phyloP scores from a whole-genome alignment of 768 basidiomycete species.

The Termitomyces titanicus region DNA sequence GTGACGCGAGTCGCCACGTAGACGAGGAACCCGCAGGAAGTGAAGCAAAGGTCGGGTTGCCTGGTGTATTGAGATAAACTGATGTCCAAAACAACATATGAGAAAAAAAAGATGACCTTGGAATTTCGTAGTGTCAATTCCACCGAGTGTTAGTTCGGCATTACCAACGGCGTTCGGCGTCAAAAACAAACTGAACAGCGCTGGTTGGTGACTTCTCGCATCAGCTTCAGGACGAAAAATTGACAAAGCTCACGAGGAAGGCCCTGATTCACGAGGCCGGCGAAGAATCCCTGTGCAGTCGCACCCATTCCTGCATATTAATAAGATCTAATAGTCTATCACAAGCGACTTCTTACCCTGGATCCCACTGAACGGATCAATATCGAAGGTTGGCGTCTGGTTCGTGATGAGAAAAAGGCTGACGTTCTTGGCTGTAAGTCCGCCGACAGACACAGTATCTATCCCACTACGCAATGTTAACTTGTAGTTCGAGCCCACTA shows the following conservation, averaged over 20 bases:
- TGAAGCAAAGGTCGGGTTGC: conserved; percentile 39
- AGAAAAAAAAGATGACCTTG: conserved; percentile 26
- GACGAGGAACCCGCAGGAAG: conserved; percentile 31
- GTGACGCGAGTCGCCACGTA: conserved; percentile 44
- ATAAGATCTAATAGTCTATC: background rate
- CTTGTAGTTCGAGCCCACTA: conserved; percentile 42
- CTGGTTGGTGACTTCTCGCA: conserved; percentile 19
- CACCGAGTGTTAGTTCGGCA: conserved; percentile 53
- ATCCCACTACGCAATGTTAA: conserved; percentile 40
- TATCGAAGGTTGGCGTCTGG: conserved; percentile 48
- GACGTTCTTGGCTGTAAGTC: conserved; percentile 32
- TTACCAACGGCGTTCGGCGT: conserved; percentile 44
- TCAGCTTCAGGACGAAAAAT: conserved; percentile 13
- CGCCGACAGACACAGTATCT: conserved; percentile 50
- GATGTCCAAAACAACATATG: background rate
- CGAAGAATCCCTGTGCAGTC: conserved; percentile 47
- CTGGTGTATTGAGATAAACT: conserved; percentile 18
- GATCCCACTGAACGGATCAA: conserved; percentile 56
- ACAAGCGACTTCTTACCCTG: conserved; percentile 31
- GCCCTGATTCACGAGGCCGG: conserved; percentile 41
- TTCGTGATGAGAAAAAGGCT: conserved; percentile 48
- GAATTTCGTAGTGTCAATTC: conserved; percentile 50
- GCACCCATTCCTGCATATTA: conserved; percentile 42
- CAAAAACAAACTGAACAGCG: conserved; percentile 48
- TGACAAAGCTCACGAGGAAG: conserved; percentile 38